Evolutionary conservation across 2,329 filamentous ascomycete species (phyloP).

Genomic region (Venturia effusa): DNA sequence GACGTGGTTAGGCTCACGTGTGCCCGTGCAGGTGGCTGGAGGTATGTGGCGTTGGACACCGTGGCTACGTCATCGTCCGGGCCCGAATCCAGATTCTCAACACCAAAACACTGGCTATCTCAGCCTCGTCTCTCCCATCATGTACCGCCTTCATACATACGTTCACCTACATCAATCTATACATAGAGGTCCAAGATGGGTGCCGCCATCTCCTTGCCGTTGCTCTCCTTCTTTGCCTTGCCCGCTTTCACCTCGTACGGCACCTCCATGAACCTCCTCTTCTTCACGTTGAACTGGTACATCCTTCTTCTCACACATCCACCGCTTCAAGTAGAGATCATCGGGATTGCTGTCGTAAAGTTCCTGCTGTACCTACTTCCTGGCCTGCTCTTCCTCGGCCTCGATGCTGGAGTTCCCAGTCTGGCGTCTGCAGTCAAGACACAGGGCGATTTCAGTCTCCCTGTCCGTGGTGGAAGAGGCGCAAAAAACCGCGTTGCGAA

Average conservation of each 20-base stretch:
- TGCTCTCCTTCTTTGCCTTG: constrained; percentile 16
- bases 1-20: too few species aligned
- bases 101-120: background rate
- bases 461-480: background rate
- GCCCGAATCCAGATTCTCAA: background rate
- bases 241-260: constrained; percentile 28
- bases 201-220: constrained; percentile 10
- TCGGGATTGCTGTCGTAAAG: background rate
- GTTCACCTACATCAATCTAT: background rate
- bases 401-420: constrained; percentile 10
- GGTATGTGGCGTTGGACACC: background rate
- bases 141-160: background rate
- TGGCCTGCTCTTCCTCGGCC: background rate
- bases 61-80: background rate
- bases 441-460: constrained; percentile 11
- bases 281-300: constrained; percentile 14
- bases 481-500: constrained; percentile 5
- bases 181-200: constrained; percentile 24
- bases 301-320: constrained; percentile 12
- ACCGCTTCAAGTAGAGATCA: constrained; percentile 10
- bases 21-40: too few species aligned
- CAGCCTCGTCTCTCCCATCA: background rate
- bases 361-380: constrained; percentile 11
- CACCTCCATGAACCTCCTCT: constrained; percentile 13
- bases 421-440: constrained; percentile 9